These are phyloP conservation scores for Penicillium crystallinum DNA, from an alignment of 495 filamentous ascomycete species.

Conservation along the genomic window DNA sequence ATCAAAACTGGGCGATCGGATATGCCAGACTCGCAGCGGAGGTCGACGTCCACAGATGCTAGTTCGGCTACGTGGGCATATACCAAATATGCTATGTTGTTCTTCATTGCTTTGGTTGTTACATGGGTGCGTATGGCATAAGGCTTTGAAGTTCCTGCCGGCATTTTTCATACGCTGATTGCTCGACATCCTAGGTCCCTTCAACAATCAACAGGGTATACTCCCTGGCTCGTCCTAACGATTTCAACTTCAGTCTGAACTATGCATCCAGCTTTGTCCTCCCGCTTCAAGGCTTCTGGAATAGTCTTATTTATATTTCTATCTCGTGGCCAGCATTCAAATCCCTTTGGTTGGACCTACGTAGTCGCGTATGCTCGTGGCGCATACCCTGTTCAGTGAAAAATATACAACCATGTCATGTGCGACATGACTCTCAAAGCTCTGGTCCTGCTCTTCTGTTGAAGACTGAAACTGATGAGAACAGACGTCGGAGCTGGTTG, in stretches of 20 bases:
- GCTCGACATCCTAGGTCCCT: conserved; percentile 47
- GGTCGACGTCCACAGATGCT: conserved; percentile 17
- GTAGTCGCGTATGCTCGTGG: background rate
- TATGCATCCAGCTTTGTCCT: conserved; percentile 69
- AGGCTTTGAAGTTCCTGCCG: too few relatives aligned
- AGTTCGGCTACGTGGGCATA: conserved; percentile 63
- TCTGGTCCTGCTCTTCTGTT: background rate
- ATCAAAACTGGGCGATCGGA: conserved; percentile 8
- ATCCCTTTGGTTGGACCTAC: conserved; percentile 13
- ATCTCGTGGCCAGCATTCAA: conserved; percentile 47
- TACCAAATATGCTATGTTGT: conserved; percentile 78
- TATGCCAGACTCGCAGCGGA: conserved; percentile 17
- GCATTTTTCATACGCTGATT: background rate
- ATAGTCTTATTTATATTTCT: conserved; percentile 70
- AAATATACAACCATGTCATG: background rate
- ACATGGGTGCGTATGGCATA: conserved; percentile 57
- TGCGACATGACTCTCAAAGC: background rate
- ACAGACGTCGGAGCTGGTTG: background rate
- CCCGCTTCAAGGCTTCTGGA: conserved; percentile 86
- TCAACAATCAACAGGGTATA: conserved; percentile 77
- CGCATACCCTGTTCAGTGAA: background rate
- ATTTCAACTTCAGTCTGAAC: conserved; percentile 55
- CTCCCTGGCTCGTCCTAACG: conserved; percentile 51
- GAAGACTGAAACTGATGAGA: background rate
- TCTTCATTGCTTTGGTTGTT: conserved; percentile 74